Base-by-base conservation (phyloP, 768 basidiomycete genomes). In the Boletus sp. region DNA sequence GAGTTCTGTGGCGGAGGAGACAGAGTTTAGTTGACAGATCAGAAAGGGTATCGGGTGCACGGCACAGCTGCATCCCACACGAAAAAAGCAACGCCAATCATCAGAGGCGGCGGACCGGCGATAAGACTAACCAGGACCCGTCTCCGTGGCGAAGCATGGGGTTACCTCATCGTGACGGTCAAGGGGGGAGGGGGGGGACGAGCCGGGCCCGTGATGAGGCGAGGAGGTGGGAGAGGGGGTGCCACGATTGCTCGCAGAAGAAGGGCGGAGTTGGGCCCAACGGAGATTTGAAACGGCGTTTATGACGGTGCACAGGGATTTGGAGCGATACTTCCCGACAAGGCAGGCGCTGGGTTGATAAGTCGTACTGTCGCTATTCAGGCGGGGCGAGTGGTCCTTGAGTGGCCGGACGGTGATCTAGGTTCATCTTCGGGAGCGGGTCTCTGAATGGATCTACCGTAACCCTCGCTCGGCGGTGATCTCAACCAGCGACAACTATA, bases 281-380 rank as follows among this genome's bases (percentile, higher is more conserved):
- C 33, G 45, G 53, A 53, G 38, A 47, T 53, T 53, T 64, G 40
- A 65, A 49, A 63, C 64, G 63, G 64, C 63, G 63, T 64, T 61
- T 61, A 53, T 11, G 45, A 19, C 5, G 42, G 42, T 27, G 9
- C 25, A 41, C 21, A 15, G 13, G 38, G 10, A 19, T 19, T 13
- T 14, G 21, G 14, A 3, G 23, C 41, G 41, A 41, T 8, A 25
- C 11, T 23, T 7, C 40, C 40, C 14, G 40, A 42, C 41, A 23
- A 11, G 19, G 39, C 39, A 40, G n/a, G 19, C 39, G 2, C 39
- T 23, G 4, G 19, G 11, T 21, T 10, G 38, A 33, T n/a, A 8
- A 25, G 25, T n/a, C n/a, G n/a, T 25, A 25, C 25, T 2, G 23
- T 25, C 23, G 23, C 41, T 23, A 27, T 23, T 27, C 41, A 27